Conservation (phyloP, 1,284 basidiomycete species). For the Ustilago xerochloae region DNA sequence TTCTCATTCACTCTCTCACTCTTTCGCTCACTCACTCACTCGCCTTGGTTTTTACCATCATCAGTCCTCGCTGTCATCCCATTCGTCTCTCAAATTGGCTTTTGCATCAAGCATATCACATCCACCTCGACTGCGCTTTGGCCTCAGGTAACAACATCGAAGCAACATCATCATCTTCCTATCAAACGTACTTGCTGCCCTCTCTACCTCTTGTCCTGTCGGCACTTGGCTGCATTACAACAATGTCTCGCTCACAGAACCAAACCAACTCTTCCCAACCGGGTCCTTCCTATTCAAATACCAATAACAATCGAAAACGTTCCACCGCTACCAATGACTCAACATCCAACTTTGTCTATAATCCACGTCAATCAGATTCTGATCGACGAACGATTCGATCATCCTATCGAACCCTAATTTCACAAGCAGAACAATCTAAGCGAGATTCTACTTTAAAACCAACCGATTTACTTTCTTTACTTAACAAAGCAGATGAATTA, state of each 20-base stretch:
- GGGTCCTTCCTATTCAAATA: slow-evolving; percentile 26
- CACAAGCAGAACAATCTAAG: slow-evolving; percentile 41
- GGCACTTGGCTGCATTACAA: background rate
- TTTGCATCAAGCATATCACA: no score
- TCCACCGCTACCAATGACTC: background rate
- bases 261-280: slow-evolving; percentile 16
- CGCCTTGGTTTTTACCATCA: no score
- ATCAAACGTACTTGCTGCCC: no score
- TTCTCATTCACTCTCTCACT: background rate
- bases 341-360: slow-evolving; percentile 37
- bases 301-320: no score
- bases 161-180: background rate
- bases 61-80: no score
- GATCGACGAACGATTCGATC: slow-evolving; percentile 53
- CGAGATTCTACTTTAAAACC: slow-evolving; percentile 34
- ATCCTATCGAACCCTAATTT: slow-evolving; percentile 55
- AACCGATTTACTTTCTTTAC: slow-evolving; percentile 19
- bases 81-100: no score
- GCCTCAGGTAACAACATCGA: no score
- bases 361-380: slow-evolving; percentile 39
- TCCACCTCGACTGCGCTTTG: no score
- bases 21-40: background rate
- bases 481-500: slow-evolving; percentile 20
- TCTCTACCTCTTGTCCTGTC: background rate
- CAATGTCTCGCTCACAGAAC: background rate